Evolutionary conservation across 306 rosid genomes (phyloP), one percentile per base, ranked within the genome.

Genomic region (Hylodesmum podocarpum): DNA sequence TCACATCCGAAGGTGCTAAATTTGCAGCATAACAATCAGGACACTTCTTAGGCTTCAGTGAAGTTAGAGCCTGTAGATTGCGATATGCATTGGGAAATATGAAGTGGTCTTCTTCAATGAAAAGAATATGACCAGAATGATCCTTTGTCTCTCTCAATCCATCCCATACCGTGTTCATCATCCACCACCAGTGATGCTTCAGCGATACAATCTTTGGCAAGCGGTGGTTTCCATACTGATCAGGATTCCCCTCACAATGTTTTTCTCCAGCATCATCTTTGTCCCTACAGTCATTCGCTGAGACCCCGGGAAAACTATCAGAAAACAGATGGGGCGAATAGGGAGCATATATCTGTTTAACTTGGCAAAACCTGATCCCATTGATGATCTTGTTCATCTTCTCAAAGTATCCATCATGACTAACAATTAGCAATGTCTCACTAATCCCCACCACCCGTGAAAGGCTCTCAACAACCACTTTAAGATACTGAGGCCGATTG

Each of bases 141-240:
- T 36, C 74, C 62, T 44, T 65, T 3, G 94, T 96, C 84, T 96
- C 99, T 15, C 75, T 73, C 90, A 96, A 79, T 66, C 99, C 97
- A 79, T 96, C 94, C 98, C 99, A 96, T 15, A 96, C 82, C 0
- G 88, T 96, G 86, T 96, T 96, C 99, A 96, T 89, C 98, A 96
- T 89, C 99, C 99, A 96, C 99, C 99, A 96, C 99, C 99, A 96
- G 80, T 96, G 99, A 86, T 96, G 99, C 90, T 96, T 96, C 61
- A 96, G 65, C 4, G 99, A 92, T 33, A 91, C 97, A 51, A 96
- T 96, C 86, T 88, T 91, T 2, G 96, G 98, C 1, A 86, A 78
- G 14, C 99, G 87, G 22, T 92, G 94, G 88, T 88, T 91, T 39
- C 97, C 97, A 78, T 92, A 92, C 84, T 96, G 99, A 86, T 96